Conservation (phyloP, 2,329 filamentous ascomycete species). For the Lachnellula hyalina region DNA sequence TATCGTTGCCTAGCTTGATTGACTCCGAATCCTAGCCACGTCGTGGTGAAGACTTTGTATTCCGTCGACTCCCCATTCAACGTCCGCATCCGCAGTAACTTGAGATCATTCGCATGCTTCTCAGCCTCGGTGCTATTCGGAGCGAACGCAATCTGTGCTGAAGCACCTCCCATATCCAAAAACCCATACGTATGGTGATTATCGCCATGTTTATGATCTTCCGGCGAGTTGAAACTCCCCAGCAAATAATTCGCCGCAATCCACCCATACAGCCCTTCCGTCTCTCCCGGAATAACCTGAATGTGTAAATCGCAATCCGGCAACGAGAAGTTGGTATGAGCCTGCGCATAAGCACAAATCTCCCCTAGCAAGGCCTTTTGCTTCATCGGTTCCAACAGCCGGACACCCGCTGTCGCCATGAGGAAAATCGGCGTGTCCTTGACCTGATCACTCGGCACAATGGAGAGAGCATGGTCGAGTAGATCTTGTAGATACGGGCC, state of each 20-base stretch:
- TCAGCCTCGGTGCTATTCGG: slow-evolving; percentile 86
- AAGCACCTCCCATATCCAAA: slow-evolving; percentile 96
- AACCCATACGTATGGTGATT: slow-evolving; percentile 94
- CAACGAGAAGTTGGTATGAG: slow-evolving; percentile 73
- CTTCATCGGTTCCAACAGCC: slow-evolving; percentile 70
- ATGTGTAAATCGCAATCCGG: slow-evolving; percentile 89
- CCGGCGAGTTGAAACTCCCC: slow-evolving; percentile 77
- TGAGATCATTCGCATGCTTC: slow-evolving; percentile 86
- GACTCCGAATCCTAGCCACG: slow-evolving; percentile 96
- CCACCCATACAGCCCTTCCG: slow-evolving; percentile 95
- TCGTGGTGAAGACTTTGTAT: slow-evolving; percentile 88
- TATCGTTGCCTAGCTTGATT: slow-evolving; percentile 86
- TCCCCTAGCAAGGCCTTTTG: slow-evolving; percentile 67
- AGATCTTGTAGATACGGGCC: slow-evolving; percentile 75
- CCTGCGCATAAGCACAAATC: slow-evolving; percentile 76
- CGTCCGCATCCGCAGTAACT: slow-evolving; percentile 76
- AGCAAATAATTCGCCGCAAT: slow-evolving; percentile 94
- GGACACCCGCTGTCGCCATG: slow-evolving; percentile 93
- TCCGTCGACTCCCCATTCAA: slow-evolving; percentile 73
- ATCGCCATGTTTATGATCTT: slow-evolving; percentile 74
- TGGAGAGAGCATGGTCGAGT: slow-evolving; percentile 72
- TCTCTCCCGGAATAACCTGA: slow-evolving; percentile 92
- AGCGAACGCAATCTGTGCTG: slow-evolving; percentile 95
- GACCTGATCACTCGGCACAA: slow-evolving; percentile 72
- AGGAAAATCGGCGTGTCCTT: slow-evolving; percentile 87